These are phyloP conservation scores for Paecilomyces niveus DNA, from an alignment of 2,329 filamentous ascomycete genomes.

Conservation along the genomic window DNA sequence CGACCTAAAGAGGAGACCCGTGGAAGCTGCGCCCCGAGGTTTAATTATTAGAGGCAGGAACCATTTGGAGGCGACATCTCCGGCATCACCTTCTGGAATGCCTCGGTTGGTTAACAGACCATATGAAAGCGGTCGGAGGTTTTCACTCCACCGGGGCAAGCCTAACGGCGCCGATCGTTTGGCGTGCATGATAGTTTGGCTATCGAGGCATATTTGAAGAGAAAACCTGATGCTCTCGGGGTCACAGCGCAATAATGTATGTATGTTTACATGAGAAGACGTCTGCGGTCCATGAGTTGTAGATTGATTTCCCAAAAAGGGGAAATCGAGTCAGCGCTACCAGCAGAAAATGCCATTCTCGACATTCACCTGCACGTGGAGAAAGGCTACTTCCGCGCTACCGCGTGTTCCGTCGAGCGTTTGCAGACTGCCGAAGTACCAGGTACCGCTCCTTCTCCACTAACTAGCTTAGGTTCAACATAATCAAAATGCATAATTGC, in stretches of 20 bases:
- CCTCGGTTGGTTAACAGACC: neutral
- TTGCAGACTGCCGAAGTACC: too few species aligned
- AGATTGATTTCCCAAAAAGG: too few species aligned
- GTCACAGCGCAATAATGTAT: neutral
- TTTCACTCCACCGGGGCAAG: neutral
- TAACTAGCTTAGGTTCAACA: too few species aligned
- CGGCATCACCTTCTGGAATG: neutral
- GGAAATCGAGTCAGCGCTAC: too few species aligned
- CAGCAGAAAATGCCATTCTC: too few species aligned
- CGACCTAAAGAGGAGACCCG: neutral
- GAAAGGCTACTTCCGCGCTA: too few species aligned
- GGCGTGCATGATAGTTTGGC: neutral
- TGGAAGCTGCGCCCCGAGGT: neutral
- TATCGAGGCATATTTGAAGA: neutral
- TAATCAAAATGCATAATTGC: too few species aligned
- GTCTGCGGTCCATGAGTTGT: neutral
- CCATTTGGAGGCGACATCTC: neutral
- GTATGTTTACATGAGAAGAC: too few species aligned
- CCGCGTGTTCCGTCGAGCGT: too few species aligned
- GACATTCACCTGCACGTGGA: too few species aligned
- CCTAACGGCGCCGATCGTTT: neutral
- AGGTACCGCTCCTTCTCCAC: too few species aligned
- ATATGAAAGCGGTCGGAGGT: neutral
- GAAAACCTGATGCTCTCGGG: neutral
- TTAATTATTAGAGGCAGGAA: neutral